phyloP scores from a whole-genome alignment of 2,329 filamentous ascomycete species.

The Fusarium abutilonis region DNA sequence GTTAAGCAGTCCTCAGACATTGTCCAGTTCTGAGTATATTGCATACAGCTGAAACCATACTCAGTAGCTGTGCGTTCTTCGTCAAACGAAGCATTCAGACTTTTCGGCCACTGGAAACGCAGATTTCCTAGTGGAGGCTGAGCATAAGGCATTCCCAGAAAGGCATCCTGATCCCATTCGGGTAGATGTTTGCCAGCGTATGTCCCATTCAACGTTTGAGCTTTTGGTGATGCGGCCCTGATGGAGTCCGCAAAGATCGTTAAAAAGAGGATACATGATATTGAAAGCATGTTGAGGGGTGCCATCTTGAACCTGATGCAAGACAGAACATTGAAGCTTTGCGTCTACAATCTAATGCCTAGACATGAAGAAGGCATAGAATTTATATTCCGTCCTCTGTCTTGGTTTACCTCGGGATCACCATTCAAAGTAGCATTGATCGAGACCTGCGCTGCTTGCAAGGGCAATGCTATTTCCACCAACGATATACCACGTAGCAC shows the following conservation, averaged over 20 bases:
- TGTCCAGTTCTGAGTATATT: conserved; percentile 55
- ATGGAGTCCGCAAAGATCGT: not conserved
- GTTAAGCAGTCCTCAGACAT: conserved; percentile 61
- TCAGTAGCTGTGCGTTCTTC: conserved; percentile 53
- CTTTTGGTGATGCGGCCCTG: conserved; percentile 24
- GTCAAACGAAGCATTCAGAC: conserved; percentile 48
- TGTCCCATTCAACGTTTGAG: conserved; percentile 41
- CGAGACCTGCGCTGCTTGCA: not conserved
- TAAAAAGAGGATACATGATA: not conserved
- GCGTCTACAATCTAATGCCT: too few relatives aligned
- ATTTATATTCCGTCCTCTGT: conserved; percentile 4
- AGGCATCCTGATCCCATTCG: conserved; percentile 52
- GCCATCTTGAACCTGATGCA: not conserved
- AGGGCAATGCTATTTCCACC: conserved; percentile 22
- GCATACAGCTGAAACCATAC: conserved; percentile 59
- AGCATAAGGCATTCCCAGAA: conserved; percentile 54
- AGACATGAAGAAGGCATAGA: not conserved
- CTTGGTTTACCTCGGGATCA: not conserved
- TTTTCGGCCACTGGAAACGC: conserved; percentile 51
- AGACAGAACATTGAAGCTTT: not conserved
- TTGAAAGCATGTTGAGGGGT: not conserved
- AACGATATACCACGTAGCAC: conserved; percentile 14
- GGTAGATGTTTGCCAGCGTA: conserved; percentile 47
- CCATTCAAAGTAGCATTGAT: not conserved
- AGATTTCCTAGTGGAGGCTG: conserved; percentile 51